Conservation (phyloP, 371 early-diverging fungal species). For the Saksenaea oblongispora region DNA sequence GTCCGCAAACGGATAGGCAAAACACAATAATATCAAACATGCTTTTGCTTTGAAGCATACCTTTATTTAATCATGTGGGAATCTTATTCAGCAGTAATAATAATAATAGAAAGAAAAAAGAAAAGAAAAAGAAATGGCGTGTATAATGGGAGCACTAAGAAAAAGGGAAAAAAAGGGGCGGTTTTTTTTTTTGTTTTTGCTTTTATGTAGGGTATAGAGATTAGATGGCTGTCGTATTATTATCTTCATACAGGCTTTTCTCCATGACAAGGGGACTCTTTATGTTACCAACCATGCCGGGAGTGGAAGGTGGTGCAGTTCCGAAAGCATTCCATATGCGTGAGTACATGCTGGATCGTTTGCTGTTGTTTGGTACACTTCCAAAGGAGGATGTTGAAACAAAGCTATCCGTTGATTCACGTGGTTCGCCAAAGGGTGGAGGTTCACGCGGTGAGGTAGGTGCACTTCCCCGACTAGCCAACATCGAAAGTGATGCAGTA, state of each 20-base stretch:
- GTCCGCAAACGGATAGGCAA: no score
- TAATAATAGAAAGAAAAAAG: conserved; percentile 24
- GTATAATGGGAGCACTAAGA: background rate
- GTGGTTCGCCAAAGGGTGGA: conserved; percentile 13
- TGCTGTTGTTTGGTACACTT: conserved; percentile 14
- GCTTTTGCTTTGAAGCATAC: no score
- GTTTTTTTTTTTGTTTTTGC: background rate
- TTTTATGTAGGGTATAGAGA: background rate
- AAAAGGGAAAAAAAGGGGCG: background rate
- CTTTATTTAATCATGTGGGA: no score
- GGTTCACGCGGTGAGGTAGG: conserved; percentile 19
- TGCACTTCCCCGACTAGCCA: conserved; percentile 23
- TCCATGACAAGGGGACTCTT: background rate
- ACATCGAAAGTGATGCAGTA: conserved; percentile 30
- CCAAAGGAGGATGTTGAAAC: conserved; percentile 24
- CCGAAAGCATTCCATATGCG: conserved; percentile 32
- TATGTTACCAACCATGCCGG: background rate
- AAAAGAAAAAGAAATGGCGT: background rate
- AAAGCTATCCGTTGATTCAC: conserved; percentile 42
- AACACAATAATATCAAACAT: no score
- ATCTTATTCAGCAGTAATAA: background rate
- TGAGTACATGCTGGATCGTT: conserved; percentile 49
- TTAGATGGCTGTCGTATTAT: background rate
- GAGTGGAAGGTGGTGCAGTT: conserved; percentile 10
- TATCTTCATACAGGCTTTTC: conserved; percentile 2